Conservation (phyloP, 164 flowering plant genomes). For the Macadamia tetraphylla region DNA sequence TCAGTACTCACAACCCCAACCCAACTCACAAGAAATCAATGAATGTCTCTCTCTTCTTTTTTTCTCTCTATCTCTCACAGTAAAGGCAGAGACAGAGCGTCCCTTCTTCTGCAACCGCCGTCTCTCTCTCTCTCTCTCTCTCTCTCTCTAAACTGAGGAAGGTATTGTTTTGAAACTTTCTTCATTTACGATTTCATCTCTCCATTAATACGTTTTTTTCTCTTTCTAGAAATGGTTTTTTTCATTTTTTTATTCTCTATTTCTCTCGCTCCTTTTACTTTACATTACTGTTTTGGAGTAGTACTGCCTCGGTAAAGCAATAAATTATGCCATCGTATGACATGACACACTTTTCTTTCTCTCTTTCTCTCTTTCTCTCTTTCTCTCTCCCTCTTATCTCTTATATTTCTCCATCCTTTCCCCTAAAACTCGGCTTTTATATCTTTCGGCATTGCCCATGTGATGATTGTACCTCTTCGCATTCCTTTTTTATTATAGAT, state of each 20-base stretch:
- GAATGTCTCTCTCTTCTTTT: too few species aligned
- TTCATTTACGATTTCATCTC: too few species aligned
- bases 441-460: background rate
- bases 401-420: too few species aligned
- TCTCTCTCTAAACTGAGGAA: background rate
- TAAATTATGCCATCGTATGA: background rate
- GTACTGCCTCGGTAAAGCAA: background rate
- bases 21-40: too few species aligned
- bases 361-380: too few species aligned
- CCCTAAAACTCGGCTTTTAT: too few species aligned
- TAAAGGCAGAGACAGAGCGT: background rate
- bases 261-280: background rate
- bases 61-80: too few species aligned
- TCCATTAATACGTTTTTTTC: background rate
- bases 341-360: background rate
- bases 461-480: background rate
- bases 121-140: background rate
- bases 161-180: too few species aligned
- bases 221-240: background rate
- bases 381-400: background rate
- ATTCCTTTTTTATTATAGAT: too few species aligned
- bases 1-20: too few species aligned
- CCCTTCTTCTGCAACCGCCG: background rate
- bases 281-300: background rate
- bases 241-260: too few species aligned